Conservation (phyloP, 805 yeast genomes). For the Saturnispora zaruensis region DNA sequence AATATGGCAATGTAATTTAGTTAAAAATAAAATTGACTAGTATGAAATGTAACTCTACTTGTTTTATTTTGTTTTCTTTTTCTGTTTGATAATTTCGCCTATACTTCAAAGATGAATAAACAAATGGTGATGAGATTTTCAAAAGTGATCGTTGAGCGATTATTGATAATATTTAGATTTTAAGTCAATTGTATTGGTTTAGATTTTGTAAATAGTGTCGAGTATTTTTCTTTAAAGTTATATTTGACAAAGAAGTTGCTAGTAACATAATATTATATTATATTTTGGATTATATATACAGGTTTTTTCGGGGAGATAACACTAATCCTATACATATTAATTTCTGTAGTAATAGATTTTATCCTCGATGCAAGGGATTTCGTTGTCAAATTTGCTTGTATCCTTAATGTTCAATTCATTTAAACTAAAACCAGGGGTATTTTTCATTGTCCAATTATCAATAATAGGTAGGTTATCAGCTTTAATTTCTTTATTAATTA, state of each 20-base stretch:
- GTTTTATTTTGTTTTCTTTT: not conserved
- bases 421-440: conserved; percentile 17
- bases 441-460: conserved; percentile 31
- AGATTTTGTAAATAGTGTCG: not conserved
- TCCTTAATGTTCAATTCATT: not conserved
- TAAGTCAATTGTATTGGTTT: not conserved
- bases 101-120: not conserved
- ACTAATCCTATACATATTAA: not conserved
- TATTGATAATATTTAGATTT: not conserved
- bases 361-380: conserved; percentile 18
- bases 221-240: not conserved
- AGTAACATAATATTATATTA: not conserved
- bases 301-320: not conserved
- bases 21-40: not conserved
- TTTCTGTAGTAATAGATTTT: conserved; percentile 10
- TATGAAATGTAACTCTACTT: not conserved
- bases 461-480: conserved; percentile 29
- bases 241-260: not conserved
- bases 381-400: not conserved
- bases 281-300: not conserved
- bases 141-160: conserved; percentile 6
- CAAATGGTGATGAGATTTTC: not conserved
- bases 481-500: conserved; percentile 38
- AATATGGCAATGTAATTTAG: conserved; percentile 4
- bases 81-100: not conserved